These are phyloP conservation scores for Xylaria cubensis DNA, from an alignment of 495 filamentous ascomycete genomes.

Conservation along the genomic window DNA sequence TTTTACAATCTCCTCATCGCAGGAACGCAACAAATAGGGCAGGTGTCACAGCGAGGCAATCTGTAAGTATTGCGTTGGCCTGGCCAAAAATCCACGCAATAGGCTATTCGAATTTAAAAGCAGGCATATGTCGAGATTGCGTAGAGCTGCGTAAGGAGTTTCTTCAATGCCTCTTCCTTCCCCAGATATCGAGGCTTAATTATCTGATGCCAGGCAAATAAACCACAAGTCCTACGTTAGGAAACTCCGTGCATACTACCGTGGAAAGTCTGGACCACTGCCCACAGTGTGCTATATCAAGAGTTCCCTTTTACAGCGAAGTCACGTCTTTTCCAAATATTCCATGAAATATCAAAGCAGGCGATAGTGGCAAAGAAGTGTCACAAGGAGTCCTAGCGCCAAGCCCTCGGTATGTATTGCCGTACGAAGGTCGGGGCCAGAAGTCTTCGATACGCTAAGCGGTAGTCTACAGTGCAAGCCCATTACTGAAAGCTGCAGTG, in stretches of 20 bases:
- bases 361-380: neutral
- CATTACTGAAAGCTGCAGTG: too few species aligned
- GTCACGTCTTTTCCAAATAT: slow-evolving; percentile 11
- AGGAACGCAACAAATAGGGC: slow-evolving; percentile 20
- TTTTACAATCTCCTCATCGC: slow-evolving; percentile 2
- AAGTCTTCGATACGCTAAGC: too few species aligned
- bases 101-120: slow-evolving; percentile 9
- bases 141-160: neutral
- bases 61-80: neutral
- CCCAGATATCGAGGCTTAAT: neutral
- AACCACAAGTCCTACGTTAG: neutral
- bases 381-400: slow-evolving; percentile 8
- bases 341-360: neutral
- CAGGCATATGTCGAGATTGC: neutral
- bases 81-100: neutral
- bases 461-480: too few species aligned
- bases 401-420: slow-evolving; percentile 1
- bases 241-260: neutral
- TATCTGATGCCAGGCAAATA: neutral
- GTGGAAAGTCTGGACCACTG: neutral
- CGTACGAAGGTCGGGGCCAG: too few species aligned
- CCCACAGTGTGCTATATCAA: slow-evolving; percentile 3
- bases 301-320: neutral
- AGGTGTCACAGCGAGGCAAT: slow-evolving; percentile 18
- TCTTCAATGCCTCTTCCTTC: slow-evolving; percentile 12